Evolutionary conservation across 148 eudicot species (phyloP).

Genomic region (Fagopyrum tataricum): DNA sequence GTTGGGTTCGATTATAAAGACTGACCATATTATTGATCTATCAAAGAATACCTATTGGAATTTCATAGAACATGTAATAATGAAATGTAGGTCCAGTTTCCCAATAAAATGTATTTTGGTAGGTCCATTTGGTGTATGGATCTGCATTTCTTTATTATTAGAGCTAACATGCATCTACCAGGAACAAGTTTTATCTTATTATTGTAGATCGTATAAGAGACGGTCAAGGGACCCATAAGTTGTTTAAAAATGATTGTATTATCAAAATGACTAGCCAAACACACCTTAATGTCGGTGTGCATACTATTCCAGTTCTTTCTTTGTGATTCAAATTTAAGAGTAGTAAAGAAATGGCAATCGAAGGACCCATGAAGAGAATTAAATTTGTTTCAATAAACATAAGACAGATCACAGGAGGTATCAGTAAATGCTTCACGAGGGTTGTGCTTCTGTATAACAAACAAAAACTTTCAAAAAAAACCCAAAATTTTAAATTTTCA

Average conservation of each 20-base stretch:
- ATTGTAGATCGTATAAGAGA: too few relatives aligned
- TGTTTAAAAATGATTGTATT: too few relatives aligned
- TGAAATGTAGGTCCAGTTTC: background rate
- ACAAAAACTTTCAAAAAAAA: too few relatives aligned
- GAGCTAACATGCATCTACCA: background rate
- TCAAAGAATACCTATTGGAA: background rate
- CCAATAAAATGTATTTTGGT: background rate
- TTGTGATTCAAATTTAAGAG: too few relatives aligned
- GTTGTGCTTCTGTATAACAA: background rate
- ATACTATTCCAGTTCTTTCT: too few relatives aligned
- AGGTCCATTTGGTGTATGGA: slow-evolving; percentile 1
- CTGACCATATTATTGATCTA: background rate
- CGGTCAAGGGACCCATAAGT: too few relatives aligned
- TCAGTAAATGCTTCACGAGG: slow-evolving; percentile 1
- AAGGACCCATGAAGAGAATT: background rate
- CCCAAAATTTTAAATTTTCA: too few relatives aligned
- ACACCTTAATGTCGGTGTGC: too few relatives aligned
- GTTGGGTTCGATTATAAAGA: too few relatives aligned
- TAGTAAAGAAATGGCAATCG: background rate
- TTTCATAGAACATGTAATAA: background rate
- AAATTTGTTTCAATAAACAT: background rate
- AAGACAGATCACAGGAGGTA: background rate
- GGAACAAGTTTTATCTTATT: background rate
- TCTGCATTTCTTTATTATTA: background rate
- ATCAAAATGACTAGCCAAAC: too few relatives aligned